A percentile compares a stretch with the other conserved stretches of the same genome.
These are phyloP conservation scores for Psilocybe azurescens DNA, from an alignment of 768 basidiomycete species.

Conservation along the genomic window DNA sequence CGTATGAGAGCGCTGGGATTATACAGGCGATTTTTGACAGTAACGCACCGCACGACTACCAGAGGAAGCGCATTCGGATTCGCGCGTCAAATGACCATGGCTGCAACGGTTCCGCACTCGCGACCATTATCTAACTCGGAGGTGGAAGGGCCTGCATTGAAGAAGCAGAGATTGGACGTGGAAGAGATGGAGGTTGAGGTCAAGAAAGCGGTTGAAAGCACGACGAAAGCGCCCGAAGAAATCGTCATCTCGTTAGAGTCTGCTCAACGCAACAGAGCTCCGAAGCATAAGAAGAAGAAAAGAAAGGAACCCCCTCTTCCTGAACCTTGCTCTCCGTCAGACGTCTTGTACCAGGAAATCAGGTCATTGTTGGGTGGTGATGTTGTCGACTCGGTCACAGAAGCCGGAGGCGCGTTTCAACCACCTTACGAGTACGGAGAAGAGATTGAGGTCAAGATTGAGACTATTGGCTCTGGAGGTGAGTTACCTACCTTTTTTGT, in stretches of 20 bases:
- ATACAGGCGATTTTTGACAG: conserved; percentile 14
- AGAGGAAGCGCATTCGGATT: not conserved
- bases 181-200: not conserved
- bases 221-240: not conserved
- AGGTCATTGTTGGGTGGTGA: conserved; percentile 66
- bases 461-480: conserved; percentile 69
- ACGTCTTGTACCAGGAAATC: conserved; percentile 79
- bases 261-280: conserved; percentile 2
- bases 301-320: conserved; percentile 48
- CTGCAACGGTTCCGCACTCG: conserved; percentile 25
- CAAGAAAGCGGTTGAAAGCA: not conserved
- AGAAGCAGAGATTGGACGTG: conserved; percentile 16
- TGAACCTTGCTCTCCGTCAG: conserved; percentile 73
- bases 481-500: conserved; percentile 21
- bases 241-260: conserved; percentile 11
- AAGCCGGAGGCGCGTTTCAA: conserved; percentile 56
- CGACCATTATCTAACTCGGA: conserved; percentile 21
- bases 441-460: conserved; percentile 71
- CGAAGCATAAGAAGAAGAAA: conserved; percentile 31
- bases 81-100: conserved; percentile 22
- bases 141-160: conserved; percentile 19
- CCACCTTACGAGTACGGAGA: conserved; percentile 64
- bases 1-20: conserved; percentile 19
- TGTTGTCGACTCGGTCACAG: conserved; percentile 52
- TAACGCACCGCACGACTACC: not conserved